Base-by-base conservation (phyloP, 768 basidiomycete species). In the Mrakia gelida region DNA sequence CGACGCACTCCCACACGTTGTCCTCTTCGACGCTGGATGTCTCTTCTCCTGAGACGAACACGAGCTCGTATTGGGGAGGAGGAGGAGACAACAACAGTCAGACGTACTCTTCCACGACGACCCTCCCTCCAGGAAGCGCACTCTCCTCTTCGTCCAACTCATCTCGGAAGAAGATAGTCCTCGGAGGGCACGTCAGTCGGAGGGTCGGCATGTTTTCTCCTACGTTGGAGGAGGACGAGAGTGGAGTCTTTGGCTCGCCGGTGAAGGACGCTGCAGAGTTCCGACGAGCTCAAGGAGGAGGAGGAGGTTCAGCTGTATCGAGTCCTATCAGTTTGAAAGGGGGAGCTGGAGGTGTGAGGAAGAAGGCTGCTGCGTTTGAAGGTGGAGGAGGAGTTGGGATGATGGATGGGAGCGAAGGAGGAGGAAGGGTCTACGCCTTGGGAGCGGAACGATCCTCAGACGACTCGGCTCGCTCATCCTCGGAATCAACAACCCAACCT, bases 201-300 rank as follows among this genome's bases (percentile, higher is more conserved):
- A 21, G 52, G 38, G 72, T 73, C 1, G 72, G 45, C 38, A 59
- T 73, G 41, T 78, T 78, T 63, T 65, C 59, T 23, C 77, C 77
- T 30, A 78, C 38, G 72, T 65, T 73, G 45, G 77, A 78, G 62
- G 77, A 78, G 72, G 77, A 78, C 54, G 77, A 78, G 32, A 59
- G 43, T 15, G 72, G 72, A 16, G 52, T 68, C 45, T 78, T 78
- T 45, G 63, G 61, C 30, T 56, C 56, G 6, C 41, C 61, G 28
- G 15, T 49, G 10, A 65, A 43, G 56, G n/a, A 26, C 21, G 52
- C 15, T 23, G 61, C 32, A 23, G 54, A 61, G 56, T 21, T 59
- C 63, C n/a, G 38, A 38, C 49, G 62, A 45, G 52, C 23, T 30
- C 73, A 16, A 15, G 59, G 30, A 45, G 62, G 15, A 26, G 41